phyloP scores from a whole-genome alignment of 1,284 basidiomycete genomes.

The Ceratobasidium sp. region DNA sequence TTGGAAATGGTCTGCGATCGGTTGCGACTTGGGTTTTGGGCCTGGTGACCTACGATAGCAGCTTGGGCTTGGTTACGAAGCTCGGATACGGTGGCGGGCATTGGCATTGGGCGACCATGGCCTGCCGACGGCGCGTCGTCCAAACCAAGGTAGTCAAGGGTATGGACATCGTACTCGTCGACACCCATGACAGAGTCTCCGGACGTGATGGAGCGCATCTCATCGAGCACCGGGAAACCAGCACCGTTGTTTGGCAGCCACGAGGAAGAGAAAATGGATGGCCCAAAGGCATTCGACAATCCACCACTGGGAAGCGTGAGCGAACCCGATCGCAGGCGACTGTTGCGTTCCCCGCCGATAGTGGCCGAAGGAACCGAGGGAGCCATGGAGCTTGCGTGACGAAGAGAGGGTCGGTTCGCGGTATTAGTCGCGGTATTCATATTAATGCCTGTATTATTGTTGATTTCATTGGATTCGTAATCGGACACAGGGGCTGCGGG shows the following conservation, averaged over 20 bases:
- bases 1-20: conserved; percentile 92
- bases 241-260: conserved; percentile 71
- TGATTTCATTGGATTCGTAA: conserved; percentile 37
- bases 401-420: conserved; percentile 69
- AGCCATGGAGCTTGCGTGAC: conserved; percentile 72
- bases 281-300: conserved; percentile 84
- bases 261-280: conserved; percentile 84
- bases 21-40: conserved; percentile 72
- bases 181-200: conserved; percentile 66
- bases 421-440: conserved; percentile 47
- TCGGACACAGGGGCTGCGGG: conserved; percentile 57
- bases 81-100: conserved; percentile 83
- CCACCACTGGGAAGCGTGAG: conserved; percentile 74
- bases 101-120: conserved; percentile 59
- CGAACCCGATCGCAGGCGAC: conserved; percentile 87
- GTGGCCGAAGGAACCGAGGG: conserved; percentile 55
- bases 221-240: conserved; percentile 67
- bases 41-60: conserved; percentile 81
- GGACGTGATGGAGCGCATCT: conserved; percentile 77
- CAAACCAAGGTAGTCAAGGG: conserved; percentile 92
- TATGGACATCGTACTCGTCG: conserved; percentile 90
- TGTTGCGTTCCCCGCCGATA: conserved; percentile 62
- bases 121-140: conserved; percentile 62
- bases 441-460: conserved; percentile 36
- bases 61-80: conserved; percentile 85